Evolutionary conservation across 768 basidiomycete species (phyloP).

Genomic region (Pisolithus marmoratus): DNA sequence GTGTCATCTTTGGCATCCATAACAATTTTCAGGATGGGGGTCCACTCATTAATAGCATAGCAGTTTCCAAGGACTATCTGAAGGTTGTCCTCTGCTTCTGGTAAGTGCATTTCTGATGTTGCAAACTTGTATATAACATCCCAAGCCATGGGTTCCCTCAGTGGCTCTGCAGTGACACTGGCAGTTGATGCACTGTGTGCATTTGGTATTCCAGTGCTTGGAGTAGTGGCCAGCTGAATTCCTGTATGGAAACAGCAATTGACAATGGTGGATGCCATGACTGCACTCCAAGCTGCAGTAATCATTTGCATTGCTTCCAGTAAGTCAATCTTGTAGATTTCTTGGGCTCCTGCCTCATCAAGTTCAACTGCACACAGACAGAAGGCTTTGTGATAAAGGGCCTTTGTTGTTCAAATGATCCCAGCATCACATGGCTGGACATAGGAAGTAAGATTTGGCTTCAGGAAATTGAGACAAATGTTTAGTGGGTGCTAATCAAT

Average conservation of each 20-base stretch:
- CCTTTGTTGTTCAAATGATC: conserved; percentile 23
- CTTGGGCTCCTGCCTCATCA: conserved; percentile 25
- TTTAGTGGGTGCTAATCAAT: conserved; percentile 3
- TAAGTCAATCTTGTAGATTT: conserved; percentile 33
- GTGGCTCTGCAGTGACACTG: no score
- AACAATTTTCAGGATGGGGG: no score
- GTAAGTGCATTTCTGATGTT: no score
- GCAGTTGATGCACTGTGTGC: no score
- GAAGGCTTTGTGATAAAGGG: background rate
- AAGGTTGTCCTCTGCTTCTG: no score
- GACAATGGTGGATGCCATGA: conserved; percentile 18
- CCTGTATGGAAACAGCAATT: conserved; percentile 6
- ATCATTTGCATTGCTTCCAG: conserved; percentile 29
- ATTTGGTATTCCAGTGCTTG: no score
- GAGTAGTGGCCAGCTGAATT: background rate
- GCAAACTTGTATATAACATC: no score
- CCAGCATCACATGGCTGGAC: background rate
- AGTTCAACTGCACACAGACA: conserved; percentile 18
- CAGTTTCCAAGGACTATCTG: no score
- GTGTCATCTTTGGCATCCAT: no score
- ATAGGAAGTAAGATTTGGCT: background rate
- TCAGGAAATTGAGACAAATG: background rate
- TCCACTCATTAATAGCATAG: no score
- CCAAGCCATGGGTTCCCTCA: no score
- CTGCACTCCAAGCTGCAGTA: conserved; percentile 25